These are phyloP conservation scores for Rhizophora apiculata DNA, from an alignment of 345 rosid species.

Conservation along the genomic window DNA sequence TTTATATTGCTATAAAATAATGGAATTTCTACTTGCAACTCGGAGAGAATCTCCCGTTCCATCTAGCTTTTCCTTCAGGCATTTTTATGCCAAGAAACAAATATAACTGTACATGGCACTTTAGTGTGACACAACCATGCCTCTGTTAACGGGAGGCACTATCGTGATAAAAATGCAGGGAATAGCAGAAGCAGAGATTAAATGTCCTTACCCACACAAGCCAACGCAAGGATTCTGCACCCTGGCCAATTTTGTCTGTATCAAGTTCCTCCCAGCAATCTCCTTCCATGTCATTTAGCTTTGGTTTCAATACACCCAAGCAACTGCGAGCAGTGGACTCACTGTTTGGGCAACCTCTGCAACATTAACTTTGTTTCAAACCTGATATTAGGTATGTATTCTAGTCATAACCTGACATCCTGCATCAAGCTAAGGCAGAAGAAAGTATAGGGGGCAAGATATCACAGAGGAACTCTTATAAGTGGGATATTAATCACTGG, in stretches of 20 bases:
- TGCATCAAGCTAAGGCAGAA: slow-evolving; percentile 11
- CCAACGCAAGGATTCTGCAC: slow-evolving; percentile 82
- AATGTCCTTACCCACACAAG: slow-evolving; percentile 74
- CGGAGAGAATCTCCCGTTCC: not conserved
- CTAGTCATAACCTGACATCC: slow-evolving; percentile 44
- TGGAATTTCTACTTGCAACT: not conserved
- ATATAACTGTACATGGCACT: not conserved
- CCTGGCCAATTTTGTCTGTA: slow-evolving; percentile 60
- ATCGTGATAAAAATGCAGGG: no score
- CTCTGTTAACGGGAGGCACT: no score
- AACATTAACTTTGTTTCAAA: slow-evolving; percentile 66
- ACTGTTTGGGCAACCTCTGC: slow-evolving; percentile 83
- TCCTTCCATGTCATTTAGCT: slow-evolving; percentile 56
- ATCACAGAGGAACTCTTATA: not conserved
- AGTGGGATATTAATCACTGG: not conserved
- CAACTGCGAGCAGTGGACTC: slow-evolving; percentile 67
- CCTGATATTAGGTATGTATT: slow-evolving; percentile 45
- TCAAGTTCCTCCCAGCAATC: slow-evolving; percentile 95
- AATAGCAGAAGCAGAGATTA: not conserved
- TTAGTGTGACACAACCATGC: not conserved
- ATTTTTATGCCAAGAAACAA: not conserved
- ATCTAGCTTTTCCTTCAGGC: not conserved
- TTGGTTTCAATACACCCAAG: slow-evolving; percentile 66
- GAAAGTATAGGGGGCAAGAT: not conserved
- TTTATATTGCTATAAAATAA: not conserved